Evolutionary conservation across 2,329 filamentous ascomycete species (phyloP).

Genomic region (Sarocladium kiliense): DNA sequence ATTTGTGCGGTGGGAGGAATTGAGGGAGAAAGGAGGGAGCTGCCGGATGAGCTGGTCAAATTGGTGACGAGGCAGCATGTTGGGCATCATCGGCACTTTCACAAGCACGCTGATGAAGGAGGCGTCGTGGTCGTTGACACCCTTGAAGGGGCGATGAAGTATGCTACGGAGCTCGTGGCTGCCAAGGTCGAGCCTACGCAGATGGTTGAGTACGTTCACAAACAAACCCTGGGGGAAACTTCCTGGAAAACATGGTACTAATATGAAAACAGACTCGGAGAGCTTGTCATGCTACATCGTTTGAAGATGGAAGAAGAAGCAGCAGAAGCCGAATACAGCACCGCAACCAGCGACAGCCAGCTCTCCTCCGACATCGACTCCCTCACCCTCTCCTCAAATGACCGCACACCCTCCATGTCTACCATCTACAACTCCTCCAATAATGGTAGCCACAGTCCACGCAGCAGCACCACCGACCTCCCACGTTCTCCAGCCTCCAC

Average conservation of each 20-base stretch:
- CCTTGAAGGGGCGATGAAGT: slow-evolving; percentile 70
- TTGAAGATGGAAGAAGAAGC: slow-evolving; percentile 37
- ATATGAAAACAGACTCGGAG: slow-evolving; percentile 55
- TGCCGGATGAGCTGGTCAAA: slow-evolving; percentile 70
- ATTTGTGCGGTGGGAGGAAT: slow-evolving; percentile 69
- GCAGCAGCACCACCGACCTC: slow-evolving; percentile 17
- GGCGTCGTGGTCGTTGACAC: slow-evolving; percentile 70
- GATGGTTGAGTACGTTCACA: slow-evolving; percentile 65
- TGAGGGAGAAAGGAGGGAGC: slow-evolving; percentile 70
- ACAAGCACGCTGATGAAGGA: slow-evolving; percentile 60
- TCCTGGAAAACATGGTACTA: slow-evolving; percentile 13
- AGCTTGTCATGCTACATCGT: slow-evolving; percentile 61
- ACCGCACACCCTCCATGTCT: slow-evolving; percentile 34
- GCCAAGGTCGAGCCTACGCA: slow-evolving; percentile 68
- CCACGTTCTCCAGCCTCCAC: slow-evolving; percentile 21
- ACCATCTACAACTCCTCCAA: slow-evolving; percentile 25
- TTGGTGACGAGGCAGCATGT: slow-evolving; percentile 49
- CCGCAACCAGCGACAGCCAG: slow-evolving; percentile 22
- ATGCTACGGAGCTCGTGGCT: slow-evolving; percentile 82
- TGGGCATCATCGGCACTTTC: slow-evolving; percentile 50
- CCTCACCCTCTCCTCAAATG: slow-evolving; percentile 27
- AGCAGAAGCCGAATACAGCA: slow-evolving; percentile 16
- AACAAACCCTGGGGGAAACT: neutral
- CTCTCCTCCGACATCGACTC: slow-evolving; percentile 21
- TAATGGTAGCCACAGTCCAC: slow-evolving; percentile 19